Evolutionary conservation across 2,329 filamentous ascomycete species (phyloP).

Genomic region (Zymoseptoria passerinii): DNA sequence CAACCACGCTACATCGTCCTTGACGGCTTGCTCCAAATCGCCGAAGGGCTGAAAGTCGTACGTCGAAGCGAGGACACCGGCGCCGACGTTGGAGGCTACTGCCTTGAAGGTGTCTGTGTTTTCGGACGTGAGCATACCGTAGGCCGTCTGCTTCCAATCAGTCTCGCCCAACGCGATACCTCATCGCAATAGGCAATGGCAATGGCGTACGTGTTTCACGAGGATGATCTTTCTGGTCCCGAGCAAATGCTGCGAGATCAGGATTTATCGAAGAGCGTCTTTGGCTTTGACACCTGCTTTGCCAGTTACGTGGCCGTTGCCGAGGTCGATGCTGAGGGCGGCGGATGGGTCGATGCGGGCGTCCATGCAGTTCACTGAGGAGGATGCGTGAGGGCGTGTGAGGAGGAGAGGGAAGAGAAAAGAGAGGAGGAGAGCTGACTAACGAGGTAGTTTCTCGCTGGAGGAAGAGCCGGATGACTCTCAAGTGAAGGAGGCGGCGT

Average conservation of each 20-base stretch:
- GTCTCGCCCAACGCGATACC: neutral
- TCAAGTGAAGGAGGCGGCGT: slow-evolving; percentile 55
- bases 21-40: slow-evolving; percentile 56
- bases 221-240: slow-evolving; percentile 67
- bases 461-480: slow-evolving; percentile 58
- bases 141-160: slow-evolving; percentile 48
- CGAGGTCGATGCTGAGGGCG: slow-evolving; percentile 62
- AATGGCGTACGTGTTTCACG: slow-evolving; percentile 46
- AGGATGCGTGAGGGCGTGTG: neutral
- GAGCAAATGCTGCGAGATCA: slow-evolving; percentile 72
- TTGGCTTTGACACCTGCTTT: slow-evolving; percentile 48
- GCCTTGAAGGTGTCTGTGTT: slow-evolving; percentile 48
- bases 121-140: slow-evolving; percentile 63
- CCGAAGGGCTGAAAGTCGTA: slow-evolving; percentile 57
- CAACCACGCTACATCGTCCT: slow-evolving; percentile 57
- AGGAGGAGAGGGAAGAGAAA: neutral
- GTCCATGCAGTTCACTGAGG: slow-evolving; percentile 70
- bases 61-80: slow-evolving; percentile 8
- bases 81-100: slow-evolving; percentile 47
- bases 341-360: slow-evolving; percentile 60
- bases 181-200: neutral
- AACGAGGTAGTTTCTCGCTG: slow-evolving; percentile 59
- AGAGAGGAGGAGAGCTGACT: too few species aligned
- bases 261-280: slow-evolving; percentile 63
- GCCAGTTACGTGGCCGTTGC: slow-evolving; percentile 67